Base-by-base conservation (phyloP, 352 stramenopile genomes). In the Plasmopara muralis region DNA sequence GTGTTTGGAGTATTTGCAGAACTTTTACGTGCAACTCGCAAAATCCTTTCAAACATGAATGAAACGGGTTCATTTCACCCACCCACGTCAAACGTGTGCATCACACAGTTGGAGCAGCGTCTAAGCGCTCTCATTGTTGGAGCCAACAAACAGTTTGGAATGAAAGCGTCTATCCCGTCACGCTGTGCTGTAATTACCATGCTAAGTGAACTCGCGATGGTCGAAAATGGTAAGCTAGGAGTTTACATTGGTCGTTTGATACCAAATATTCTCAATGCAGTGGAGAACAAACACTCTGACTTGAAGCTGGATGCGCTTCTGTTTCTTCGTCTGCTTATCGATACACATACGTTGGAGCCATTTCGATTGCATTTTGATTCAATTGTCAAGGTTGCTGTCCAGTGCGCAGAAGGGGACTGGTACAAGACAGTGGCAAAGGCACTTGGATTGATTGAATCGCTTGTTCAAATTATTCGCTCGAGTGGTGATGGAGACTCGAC, bases 371-470 rank as follows among this genome's bases (percentile, higher is more conserved):
- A 92, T 47, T 63, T 98, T 39, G 43, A 66, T 18, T 64, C 81
- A 9, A 65, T 98, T 2, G 78, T 98, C 5, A 69, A 78, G 9
- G 72, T 97, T 42, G 78, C 97, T 16, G 88, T 95, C 13, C 71
- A 84, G 30, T 91, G 83, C 43, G 93, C 96, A 1, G 74, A 89
- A 45, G 95, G 97, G 45, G 95, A 99, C 48, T 99, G 97, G 95
- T 99, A 99, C 79, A 99, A 99, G 78, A 95, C 97, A 5, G 97
- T 98, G 29, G 86, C 94, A 16, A 97, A 98, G 65, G 84, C 93
- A 4, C 67, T 99, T 47, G 76, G 86, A 31, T 63, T 98, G n/a
- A 88, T 98, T 43, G 80, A 93, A 43, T 90, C 85, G 28, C 71
- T 98, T 49, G 92, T 96, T 20, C 57, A 55, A 25, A 80, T 97